Conservation (phyloP, 1,284 basidiomycete genomes). For the Sphaerobolus stellatus region DNA sequence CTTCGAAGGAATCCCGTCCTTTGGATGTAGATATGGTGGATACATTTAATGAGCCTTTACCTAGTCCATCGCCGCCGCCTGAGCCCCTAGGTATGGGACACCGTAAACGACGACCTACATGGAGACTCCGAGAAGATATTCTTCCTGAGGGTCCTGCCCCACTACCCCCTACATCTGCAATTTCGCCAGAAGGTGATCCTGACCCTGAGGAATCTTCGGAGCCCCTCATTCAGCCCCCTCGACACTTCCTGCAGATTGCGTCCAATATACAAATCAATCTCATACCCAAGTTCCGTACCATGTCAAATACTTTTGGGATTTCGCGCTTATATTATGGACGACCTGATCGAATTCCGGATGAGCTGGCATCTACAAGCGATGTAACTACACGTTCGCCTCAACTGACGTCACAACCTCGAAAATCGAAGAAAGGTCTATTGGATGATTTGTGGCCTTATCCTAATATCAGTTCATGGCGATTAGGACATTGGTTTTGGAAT, state of each 20-base stretch:
- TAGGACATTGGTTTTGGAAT: not conserved
- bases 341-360: not conserved
- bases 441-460: not conserved
- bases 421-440: not conserved
- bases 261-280: not conserved
- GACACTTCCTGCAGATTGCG: not conserved
- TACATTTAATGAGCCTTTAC: too few relatives aligned
- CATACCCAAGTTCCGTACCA: not conserved
- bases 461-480: not conserved
- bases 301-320: not conserved
- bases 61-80: too few relatives aligned
- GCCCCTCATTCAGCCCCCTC: not conserved
- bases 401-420: not conserved
- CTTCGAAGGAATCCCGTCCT: too few relatives aligned
- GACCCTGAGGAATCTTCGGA: not conserved
- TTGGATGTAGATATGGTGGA: too few relatives aligned
- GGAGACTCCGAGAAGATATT: not conserved
- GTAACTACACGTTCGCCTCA: not conserved
- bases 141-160: not conserved
- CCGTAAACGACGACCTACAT: not conserved
- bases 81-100: not conserved
- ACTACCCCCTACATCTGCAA: not conserved
- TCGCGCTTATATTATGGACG: not conserved
- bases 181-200: not conserved
- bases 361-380: not conserved